Evolutionary conservation across 2,329 filamentous ascomycete genomes (phyloP).

Genomic region (Fusarium succisae): DNA sequence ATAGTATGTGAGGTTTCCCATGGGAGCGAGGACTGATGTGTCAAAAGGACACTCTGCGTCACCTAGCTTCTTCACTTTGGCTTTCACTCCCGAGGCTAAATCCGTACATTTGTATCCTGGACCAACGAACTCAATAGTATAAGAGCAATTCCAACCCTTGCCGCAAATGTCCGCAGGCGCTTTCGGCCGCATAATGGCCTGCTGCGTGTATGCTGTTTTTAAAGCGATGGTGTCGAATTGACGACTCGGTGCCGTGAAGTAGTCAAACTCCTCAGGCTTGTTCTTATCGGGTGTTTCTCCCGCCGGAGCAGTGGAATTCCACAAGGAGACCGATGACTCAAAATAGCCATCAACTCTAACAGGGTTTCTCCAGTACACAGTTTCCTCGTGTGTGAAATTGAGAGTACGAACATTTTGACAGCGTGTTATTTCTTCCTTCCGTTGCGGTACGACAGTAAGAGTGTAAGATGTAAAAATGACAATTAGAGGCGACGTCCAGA

Average conservation of each 20-base stretch:
- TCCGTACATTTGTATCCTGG: constrained; percentile 36
- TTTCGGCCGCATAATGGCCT: constrained; percentile 28
- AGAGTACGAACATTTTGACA: constrained; percentile 39
- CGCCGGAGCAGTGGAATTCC: constrained; percentile 30
- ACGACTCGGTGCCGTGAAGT: constrained; percentile 30
- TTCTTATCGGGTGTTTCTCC: neutral
- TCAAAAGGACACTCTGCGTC: constrained; percentile 32
- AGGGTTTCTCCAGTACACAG: constrained; percentile 25
- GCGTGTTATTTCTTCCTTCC: constrained; percentile 12
- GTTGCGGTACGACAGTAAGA: constrained; percentile 26
- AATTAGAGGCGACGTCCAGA: constrained; percentile 40
- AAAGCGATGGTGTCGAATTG: constrained; percentile 32
- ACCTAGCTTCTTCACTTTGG: constrained; percentile 26
- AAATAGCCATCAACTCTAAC: constrained; percentile 8
- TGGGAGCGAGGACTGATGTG: constrained; percentile 27
- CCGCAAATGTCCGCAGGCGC: constrained; percentile 34
- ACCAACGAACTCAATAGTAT: constrained; percentile 30
- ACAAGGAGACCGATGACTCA: constrained; percentile 32
- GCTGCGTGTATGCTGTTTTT: constrained; percentile 30
- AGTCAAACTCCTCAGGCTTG: constrained; percentile 36
- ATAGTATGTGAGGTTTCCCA: constrained; percentile 36
- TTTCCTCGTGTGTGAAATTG: constrained; percentile 37
- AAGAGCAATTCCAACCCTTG: constrained; percentile 41
- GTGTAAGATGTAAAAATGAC: constrained; percentile 42
- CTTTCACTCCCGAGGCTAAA: constrained; percentile 22